Base-by-base conservation (phyloP, 2,329 filamentous ascomycete species). In the Hymenoscyphus linearis region DNA sequence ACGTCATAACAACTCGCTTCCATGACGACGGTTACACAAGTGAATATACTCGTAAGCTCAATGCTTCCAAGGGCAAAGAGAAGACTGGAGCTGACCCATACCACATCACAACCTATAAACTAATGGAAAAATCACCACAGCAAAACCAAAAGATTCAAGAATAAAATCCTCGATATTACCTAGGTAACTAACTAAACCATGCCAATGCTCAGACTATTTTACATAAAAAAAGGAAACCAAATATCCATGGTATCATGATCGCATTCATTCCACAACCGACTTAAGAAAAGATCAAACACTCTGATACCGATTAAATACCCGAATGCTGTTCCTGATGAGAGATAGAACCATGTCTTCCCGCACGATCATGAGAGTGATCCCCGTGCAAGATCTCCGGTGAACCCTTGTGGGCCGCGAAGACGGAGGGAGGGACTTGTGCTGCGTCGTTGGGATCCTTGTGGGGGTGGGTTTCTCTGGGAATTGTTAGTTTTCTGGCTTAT, bases 271-370 rank as follows among this genome's bases (percentile, higher is more conserved):
- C 3, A 47, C 22, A 22, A 47, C 22, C 7, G 4, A 25, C 3
- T n/a, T n/a, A 47, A n/a, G 6, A 3, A n/a, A 7, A n/a, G 6
- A 16, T 7, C 13, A n/a, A 2, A 1, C 18, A n/a, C 18, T n/a
- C 40, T 2, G n/a, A 22, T 47, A 57, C 31, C 36, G 18, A 25
- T 62, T 40, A 64, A 52, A 64, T 60, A 44, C 60, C 62, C 52
- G 56, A 60, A 34, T 81, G 77, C 14, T 69, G 65, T 65, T 83
- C 82, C 72, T 83, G 81, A 25, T 77, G 74, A 5, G 80, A 76
- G 26, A 75, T 68, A 27, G 71, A 64, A 65, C 78, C 79, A 67
- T 85, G 78, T 36, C 82, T 73, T 40, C 77, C 74, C 34, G 73
- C 74, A 1, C 77, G 79, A 13, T 78, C 74, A 58, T 83, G 78